Evolutionary conservation across 441 rosid genomes (phyloP), one percentile per base, ranked within the genome.

Genomic region (Eruca vesicaria): DNA sequence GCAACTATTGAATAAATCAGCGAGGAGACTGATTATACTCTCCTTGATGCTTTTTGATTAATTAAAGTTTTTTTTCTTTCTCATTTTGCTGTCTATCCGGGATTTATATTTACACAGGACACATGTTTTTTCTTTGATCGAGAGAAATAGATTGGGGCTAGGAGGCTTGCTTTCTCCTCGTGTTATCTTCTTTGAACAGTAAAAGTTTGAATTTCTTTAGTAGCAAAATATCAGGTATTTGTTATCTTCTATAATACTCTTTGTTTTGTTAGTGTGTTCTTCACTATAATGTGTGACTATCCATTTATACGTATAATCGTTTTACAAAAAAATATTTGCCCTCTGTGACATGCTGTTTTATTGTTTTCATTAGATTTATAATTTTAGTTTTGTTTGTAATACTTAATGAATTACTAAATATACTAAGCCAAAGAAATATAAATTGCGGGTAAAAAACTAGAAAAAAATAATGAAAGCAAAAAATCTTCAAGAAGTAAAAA

Each of bases 101-200:
- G 48, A 7, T 41, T 41, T 41, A 15, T 41, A 41, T 41, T 41
- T 76, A 69, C 48, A 41, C 84, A 95, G 98, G 99, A 93, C 70
- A 93, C 99, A 62, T 98, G 95, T n/a, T 15, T 93, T 93, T 85
- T 95, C 98, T 75, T 80, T 82, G 72, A 87, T 97, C 1, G 99
- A 95, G 85, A 91, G 99, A 82, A 96, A 95, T 74, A 87, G 99
- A 67, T 82, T 93, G 53, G 99, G 99, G 20, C 85, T 95, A 9
- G 87, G 99, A 41, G 98, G 98, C 21, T 91, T 95, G 58, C 99
- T 95, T 77, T 97, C 98, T 7, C 97, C n/a, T n/a, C n/a, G n/a
- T n/a, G n/a, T n/a, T n/a, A n/a, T n/a, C n/a, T n/a, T n/a, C n/a
- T n/a, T n/a, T n/a, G n/a, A n/a, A n/a, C n/a, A n/a, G n/a, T n/a